Evolutionary conservation across 2,329 filamentous ascomycete species (phyloP).

Genomic region (Aureobasidium vineae): DNA sequence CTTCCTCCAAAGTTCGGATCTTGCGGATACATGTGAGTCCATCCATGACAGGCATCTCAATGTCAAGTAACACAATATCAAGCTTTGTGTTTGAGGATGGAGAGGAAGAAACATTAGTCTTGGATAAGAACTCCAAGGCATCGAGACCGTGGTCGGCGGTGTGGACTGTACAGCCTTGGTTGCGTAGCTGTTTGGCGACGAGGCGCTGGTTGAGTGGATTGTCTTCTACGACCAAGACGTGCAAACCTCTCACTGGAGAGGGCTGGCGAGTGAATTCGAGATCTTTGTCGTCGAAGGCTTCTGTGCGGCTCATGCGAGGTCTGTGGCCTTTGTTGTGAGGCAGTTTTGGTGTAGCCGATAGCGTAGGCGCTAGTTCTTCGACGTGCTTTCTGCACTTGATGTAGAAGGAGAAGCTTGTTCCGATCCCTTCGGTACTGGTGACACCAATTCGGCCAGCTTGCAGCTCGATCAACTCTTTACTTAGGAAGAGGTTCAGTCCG

Average conservation of each 20-base stretch:
- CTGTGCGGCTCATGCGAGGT: slow-evolving; percentile 22
- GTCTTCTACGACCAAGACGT: slow-evolving; percentile 35
- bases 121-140: slow-evolving; percentile 33
- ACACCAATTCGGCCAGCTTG: slow-evolving; percentile 68
- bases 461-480: slow-evolving; percentile 62
- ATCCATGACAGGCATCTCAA: slow-evolving; percentile 36
- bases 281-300: slow-evolving; percentile 26
- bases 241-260: not conserved
- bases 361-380: not conserved
- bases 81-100: slow-evolving; percentile 10
- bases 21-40: slow-evolving; percentile 32
- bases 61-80: slow-evolving; percentile 17
- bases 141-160: slow-evolving; percentile 35
- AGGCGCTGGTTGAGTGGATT: slow-evolving; percentile 36
- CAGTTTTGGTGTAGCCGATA: not conserved
- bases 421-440: slow-evolving; percentile 54
- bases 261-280: slow-evolving; percentile 26
- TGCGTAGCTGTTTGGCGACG: slow-evolving; percentile 33
- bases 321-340: not conserved
- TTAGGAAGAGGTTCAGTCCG: slow-evolving; percentile 67
- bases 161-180: slow-evolving; percentile 33
- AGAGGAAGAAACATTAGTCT: slow-evolving; percentile 27
- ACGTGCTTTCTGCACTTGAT: slow-evolving; percentile 55
- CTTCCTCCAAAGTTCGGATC: slow-evolving; percentile 32
- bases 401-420: slow-evolving; percentile 66